These are phyloP conservation scores for Melampsora americana DNA, from an alignment of 1,284 basidiomycete species.

Conservation along the genomic window DNA sequence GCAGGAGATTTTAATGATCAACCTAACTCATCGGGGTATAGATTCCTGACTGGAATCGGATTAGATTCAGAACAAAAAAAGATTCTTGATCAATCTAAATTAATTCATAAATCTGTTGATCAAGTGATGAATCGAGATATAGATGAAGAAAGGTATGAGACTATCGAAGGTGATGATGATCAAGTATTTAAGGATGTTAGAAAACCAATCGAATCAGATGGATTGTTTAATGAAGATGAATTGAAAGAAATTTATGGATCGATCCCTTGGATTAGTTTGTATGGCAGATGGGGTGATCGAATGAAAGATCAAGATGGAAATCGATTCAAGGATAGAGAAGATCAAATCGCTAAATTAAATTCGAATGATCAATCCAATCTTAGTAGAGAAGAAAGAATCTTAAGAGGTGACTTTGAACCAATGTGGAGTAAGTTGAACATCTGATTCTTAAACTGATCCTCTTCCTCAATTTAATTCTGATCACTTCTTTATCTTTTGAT, in stretches of 20 bases:
- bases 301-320: conserved; percentile 31
- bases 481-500: not conserved
- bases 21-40: conserved; percentile 23
- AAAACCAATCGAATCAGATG: not conserved
- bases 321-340: conserved; percentile 26
- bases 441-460: not conserved
- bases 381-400: not conserved
- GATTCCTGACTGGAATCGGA: conserved; percentile 7
- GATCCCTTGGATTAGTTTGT: conserved; percentile 21
- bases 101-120: conserved; percentile 33
- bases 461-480: not conserved
- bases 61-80: not conserved
- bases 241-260: conserved; percentile 5
- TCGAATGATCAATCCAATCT: not conserved
- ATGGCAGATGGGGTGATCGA: conserved; percentile 12
- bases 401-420: conserved; percentile 25
- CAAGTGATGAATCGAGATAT: not conserved
- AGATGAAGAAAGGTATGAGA: conserved; percentile 8
- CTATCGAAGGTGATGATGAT: conserved; percentile 41
- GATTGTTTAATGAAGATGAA: conserved; percentile 15
- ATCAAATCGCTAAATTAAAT: not conserved
- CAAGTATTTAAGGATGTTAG: conserved; percentile 42
- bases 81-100: conserved; percentile 1
- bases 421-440: conserved; percentile 40
- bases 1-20: conserved; percentile 43